Evolutionary conservation across 2,329 filamentous ascomycete species (phyloP).

Genomic region (Beauveria sp.): DNA sequence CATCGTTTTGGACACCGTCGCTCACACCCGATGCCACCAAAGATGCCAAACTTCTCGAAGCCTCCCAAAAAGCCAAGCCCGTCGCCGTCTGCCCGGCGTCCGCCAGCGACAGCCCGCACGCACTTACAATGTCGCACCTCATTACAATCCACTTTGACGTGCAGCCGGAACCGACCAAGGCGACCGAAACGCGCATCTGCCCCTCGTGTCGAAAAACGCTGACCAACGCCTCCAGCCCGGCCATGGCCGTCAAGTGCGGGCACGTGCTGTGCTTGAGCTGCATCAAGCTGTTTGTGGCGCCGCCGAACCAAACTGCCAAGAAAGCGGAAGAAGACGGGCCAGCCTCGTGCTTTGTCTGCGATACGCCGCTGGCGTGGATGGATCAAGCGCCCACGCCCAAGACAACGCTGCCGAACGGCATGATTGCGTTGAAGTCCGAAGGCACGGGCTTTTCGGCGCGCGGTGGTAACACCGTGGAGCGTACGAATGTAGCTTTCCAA

Average conservation of each 20-base stretch:
- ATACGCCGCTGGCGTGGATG: slow-evolving; percentile 59
- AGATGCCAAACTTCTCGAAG: slow-evolving; percentile 41
- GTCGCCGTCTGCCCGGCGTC: slow-evolving; percentile 73
- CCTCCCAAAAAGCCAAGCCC: slow-evolving; percentile 55
- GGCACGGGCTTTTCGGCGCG: slow-evolving; percentile 88
- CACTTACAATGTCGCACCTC: slow-evolving; percentile 70
- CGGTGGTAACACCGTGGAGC: slow-evolving; percentile 77
- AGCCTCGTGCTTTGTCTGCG: slow-evolving; percentile 72
- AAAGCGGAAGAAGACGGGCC: slow-evolving; percentile 37
- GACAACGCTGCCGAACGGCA: slow-evolving; percentile 56
- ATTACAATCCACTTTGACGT: slow-evolving; percentile 71
- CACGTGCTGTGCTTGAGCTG: slow-evolving; percentile 86
- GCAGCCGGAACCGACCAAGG: slow-evolving; percentile 45
- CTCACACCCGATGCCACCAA: slow-evolving; percentile 55
- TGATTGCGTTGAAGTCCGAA: slow-evolving; percentile 75
- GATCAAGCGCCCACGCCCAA: slow-evolving; percentile 35
- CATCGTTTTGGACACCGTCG: slow-evolving; percentile 89
- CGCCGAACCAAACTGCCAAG: slow-evolving; percentile 32
- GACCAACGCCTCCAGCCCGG: slow-evolving; percentile 73
- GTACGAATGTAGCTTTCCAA: slow-evolving; percentile 72
- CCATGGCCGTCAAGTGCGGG: slow-evolving; percentile 79
- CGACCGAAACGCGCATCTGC: slow-evolving; percentile 48
- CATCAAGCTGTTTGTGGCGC: slow-evolving; percentile 72
- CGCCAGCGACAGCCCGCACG: slow-evolving; percentile 56
- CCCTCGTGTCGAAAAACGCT: slow-evolving; percentile 80